phyloP scores from a whole-genome alignment of 805 yeast genomes.

The Groenewaldozyma tartarivorans region DNA sequence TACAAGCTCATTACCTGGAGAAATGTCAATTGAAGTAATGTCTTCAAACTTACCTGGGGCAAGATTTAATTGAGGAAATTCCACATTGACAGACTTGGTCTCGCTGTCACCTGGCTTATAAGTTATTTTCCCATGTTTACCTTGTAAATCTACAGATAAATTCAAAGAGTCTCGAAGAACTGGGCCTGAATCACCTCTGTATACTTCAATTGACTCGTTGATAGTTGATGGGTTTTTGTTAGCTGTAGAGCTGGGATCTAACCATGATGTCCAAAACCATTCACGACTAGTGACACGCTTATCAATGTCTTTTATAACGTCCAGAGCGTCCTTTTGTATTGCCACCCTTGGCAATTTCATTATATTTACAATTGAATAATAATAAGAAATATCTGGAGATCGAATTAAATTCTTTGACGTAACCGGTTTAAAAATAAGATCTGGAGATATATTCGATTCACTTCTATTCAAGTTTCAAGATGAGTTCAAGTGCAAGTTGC shows the following conservation, averaged over 20 bases:
- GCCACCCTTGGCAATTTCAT: background rate
- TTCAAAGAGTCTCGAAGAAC: background rate
- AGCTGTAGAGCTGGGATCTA: no score
- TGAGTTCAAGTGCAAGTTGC: conserved; percentile 34
- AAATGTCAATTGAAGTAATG: conserved; percentile 30
- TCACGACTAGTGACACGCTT: background rate
- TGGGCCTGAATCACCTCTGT: no score
- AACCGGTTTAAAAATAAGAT: background rate
- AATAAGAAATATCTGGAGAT: no score
- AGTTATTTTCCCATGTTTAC: background rate
- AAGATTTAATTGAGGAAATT: background rate
- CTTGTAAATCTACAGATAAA: background rate
- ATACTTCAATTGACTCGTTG: background rate
- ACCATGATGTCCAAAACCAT: background rate
- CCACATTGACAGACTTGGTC: background rate
- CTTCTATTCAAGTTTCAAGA: conserved; percentile 1
- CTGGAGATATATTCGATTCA: background rate
- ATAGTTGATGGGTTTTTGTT: background rate
- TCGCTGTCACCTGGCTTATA: no score
- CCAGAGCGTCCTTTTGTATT: background rate
- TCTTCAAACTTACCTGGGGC: conserved; percentile 1
- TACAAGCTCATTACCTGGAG: conserved; percentile 22
- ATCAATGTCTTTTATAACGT: background rate
- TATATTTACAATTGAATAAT: no score
- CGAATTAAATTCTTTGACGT: background rate